Evolutionary conservation across 257 asterid genomes (phyloP).

Genomic region (Linderniella brevidens): DNA sequence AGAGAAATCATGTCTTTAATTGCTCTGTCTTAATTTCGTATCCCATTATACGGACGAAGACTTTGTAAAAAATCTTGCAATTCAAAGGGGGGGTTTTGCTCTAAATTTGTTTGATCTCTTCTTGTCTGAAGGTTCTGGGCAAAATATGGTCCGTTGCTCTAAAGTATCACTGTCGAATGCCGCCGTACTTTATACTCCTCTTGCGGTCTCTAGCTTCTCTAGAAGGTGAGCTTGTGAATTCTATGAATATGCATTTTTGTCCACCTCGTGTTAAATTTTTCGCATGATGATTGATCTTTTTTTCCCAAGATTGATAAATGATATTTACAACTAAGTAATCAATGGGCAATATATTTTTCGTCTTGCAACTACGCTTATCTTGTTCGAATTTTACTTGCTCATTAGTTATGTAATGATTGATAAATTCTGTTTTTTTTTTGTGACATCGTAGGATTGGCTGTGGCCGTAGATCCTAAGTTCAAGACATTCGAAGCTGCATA

Average conservation of each 20-base stretch:
- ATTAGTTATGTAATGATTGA: not conserved
- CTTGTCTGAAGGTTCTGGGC: slow-evolving; percentile 52
- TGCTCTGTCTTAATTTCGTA: too few species aligned
- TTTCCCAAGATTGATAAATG: too few species aligned
- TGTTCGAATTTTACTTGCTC: not conserved
- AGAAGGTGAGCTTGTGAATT: slow-evolving; percentile 42
- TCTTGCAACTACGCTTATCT: too few species aligned
- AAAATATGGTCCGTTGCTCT: slow-evolving; percentile 87
- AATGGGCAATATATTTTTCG: too few species aligned
- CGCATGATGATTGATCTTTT: too few species aligned
- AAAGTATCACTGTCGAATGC: slow-evolving; percentile 94
- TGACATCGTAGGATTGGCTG: slow-evolving; percentile 52
- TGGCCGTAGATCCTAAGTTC: slow-evolving; percentile 82
- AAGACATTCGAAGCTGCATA: slow-evolving; percentile 94
- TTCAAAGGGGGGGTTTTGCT: too few species aligned
- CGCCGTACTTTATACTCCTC: slow-evolving; percentile 78
- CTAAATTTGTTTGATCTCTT: not conserved
- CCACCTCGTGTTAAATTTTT: too few species aligned
- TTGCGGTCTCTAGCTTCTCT: slow-evolving; percentile 91
- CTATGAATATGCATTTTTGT: not conserved
- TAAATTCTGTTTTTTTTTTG: slow-evolving; percentile 12
- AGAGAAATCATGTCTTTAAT: slow-evolving; percentile 13
- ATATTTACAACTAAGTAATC: too few species aligned
- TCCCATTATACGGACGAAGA: too few species aligned
- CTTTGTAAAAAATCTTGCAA: too few species aligned